Percentiles rank a stretch among this genome's conserved stretches.
These are phyloP conservation scores for Bryoerythrophyllum caledonicum DNA, from an alignment of 225 moss, liverwort and hornwort species.

Conservation along the genomic window DNA sequence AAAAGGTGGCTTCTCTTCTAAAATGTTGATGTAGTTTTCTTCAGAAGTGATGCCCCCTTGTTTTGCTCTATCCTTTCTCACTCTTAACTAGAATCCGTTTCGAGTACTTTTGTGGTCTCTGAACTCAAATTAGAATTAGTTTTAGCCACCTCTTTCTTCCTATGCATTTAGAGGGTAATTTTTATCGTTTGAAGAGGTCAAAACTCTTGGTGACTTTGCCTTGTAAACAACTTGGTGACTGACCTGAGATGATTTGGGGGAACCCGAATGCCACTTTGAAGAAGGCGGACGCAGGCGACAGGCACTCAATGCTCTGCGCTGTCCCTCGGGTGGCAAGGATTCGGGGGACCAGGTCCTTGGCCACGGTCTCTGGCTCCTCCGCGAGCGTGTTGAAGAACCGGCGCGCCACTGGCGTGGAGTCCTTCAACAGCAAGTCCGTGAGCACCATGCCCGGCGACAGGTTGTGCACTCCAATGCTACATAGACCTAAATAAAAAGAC, in stretches of 20 bases:
- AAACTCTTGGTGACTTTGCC: too few species aligned
- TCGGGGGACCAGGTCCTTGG: constrained; percentile 69
- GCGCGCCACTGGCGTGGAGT: constrained; percentile 80
- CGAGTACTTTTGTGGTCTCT: too few species aligned
- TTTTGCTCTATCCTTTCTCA: too few species aligned
- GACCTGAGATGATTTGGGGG: constrained; percentile 77
- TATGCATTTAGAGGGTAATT: too few species aligned
- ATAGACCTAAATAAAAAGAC: constrained; percentile 45
- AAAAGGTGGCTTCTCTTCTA: too few species aligned
- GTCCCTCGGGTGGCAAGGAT: constrained; percentile 66
- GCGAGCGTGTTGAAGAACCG: constrained; percentile 96
- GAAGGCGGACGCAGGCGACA: constrained; percentile 75
- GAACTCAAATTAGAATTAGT: too few species aligned
- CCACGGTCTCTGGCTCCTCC: constrained; percentile 90
- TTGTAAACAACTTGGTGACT: too few species aligned
- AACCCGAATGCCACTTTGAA: constrained; percentile 76
- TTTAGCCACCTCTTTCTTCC: too few species aligned
- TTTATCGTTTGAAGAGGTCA: too few species aligned
- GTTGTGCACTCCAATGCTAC: constrained; percentile 93
- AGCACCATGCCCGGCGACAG: constrained; percentile 92
- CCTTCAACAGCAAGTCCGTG: constrained; percentile 81
- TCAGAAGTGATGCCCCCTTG: too few species aligned
- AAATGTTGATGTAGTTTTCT: too few species aligned
- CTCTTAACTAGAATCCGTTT: too few species aligned
- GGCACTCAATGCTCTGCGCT: constrained; percentile 67